phyloP scores from a whole-genome alignment of 306 rosid genomes.

The Begonia peltatifolia region DNA sequence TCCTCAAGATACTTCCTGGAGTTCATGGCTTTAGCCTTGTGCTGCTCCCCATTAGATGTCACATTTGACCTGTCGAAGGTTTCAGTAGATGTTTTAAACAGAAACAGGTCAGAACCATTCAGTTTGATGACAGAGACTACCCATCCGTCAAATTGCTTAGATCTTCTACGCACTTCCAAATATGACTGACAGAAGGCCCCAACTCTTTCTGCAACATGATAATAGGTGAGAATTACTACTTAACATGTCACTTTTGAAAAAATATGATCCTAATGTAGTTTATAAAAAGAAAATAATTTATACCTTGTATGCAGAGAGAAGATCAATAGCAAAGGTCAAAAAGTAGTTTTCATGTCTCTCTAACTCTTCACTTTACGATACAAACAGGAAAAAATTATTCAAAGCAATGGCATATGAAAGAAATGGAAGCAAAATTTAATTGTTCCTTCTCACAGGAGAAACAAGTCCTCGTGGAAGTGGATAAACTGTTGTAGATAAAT shows the following conservation, averaged over 20 bases:
- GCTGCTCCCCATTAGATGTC: slow-evolving; percentile 28
- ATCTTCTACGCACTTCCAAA: slow-evolving; percentile 63
- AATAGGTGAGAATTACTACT: no score
- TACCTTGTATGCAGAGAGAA: slow-evolving; percentile 80
- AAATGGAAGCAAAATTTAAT: no score
- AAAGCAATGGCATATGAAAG: no score
- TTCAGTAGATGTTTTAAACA: slow-evolving; percentile 7
- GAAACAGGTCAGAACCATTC: no score
- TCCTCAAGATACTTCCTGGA: slow-evolving; percentile 83
- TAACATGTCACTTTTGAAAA: no score
- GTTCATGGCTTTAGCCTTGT: slow-evolving; percentile 37
- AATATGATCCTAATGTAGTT: no score
- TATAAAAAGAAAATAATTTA: background rate
- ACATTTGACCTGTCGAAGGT: slow-evolving; percentile 41
- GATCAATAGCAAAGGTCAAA: slow-evolving; percentile 57
- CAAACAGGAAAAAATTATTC: slow-evolving; percentile 7
- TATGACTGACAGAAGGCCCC: slow-evolving; percentile 56
- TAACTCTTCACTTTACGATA: slow-evolving; percentile 60
- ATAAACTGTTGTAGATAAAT: no score
- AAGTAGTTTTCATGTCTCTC: slow-evolving; percentile 78
- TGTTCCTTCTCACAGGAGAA: no score
- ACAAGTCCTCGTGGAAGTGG: no score
- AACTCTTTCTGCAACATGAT: slow-evolving; percentile 59
- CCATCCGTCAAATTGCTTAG: slow-evolving; percentile 53
- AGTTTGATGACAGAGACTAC: slow-evolving; percentile 25